Evolutionary conservation across 73 alveolate genomes (phyloP), one percentile per base, ranked within the genome.

Genomic region (Stentor roeselii): DNA sequence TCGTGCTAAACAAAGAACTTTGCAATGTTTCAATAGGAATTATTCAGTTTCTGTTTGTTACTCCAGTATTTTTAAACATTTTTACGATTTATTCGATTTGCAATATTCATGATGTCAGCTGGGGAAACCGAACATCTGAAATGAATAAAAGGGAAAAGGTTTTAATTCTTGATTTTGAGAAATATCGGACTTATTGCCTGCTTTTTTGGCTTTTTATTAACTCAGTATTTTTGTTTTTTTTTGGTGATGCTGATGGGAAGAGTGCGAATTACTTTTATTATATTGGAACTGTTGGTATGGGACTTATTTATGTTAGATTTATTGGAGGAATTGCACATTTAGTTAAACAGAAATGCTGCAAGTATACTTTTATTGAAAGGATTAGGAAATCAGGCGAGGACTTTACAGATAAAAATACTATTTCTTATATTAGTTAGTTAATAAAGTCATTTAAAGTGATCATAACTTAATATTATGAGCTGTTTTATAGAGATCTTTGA

Each of bases 1-100:
- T 76, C 30, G 2, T 31, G 1, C 14, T 41, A 14, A 39, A 41
- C 39, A 27, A 67, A 30, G 32, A 21, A 14, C 21, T 41, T 41
- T 36, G n/a, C n/a, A 27, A 27, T 14, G 39, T 76, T 39, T 76
- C 83, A 0, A 61, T 59, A 59, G 97, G 97, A 1, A 77, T 86
- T 36, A 37, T 82, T 61, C 61, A 78, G 36, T 39, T 75, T 38
- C 31, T 90, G 15, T 60, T 60, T 31, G 11, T 34, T 0, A 67
- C 34, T 21, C 84, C 84, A 76, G 39, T 34, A 0, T 35, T n/a
- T 40, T 31, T 76, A 14, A 76, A 76, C 3, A 76, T 76, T 40
- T 76, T 15, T 2, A 76, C 39, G 76, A 76, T 76, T 2, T 76
- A 76, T 76, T 14, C 84, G 21, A 39, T 76, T 34, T 76, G 84